Conservation (phyloP, 2,329 filamentous ascomycete species). For the Pseudogymnoascus sp. region DNA sequence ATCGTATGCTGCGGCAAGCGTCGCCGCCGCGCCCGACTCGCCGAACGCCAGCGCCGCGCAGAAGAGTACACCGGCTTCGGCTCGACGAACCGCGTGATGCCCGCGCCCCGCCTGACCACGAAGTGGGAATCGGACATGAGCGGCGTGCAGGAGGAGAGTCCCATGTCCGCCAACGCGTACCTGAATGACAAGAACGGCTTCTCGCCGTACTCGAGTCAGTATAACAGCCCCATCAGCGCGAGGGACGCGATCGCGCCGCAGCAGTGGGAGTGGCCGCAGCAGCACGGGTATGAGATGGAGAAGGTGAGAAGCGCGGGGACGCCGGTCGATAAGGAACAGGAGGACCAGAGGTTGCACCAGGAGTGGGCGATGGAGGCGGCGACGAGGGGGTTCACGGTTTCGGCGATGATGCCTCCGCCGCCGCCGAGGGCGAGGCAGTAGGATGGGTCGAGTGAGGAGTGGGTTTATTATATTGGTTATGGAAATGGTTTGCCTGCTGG, state of each 20-base stretch:
- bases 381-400: conserved; percentile 7
- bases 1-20: conserved; percentile 51
- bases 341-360: background rate
- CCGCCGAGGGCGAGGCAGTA: background rate
- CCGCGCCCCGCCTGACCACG: conserved; percentile 15
- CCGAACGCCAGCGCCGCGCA: conserved; percentile 24
- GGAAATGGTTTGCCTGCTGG: background rate
- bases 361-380: conserved; percentile 9
- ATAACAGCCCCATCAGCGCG: conserved; percentile 43
- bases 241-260: conserved; percentile 13
- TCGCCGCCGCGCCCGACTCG: conserved; percentile 43
- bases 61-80: conserved; percentile 1
- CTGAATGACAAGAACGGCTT: conserved; percentile 37
- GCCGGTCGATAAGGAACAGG: conserved; percentile 1
- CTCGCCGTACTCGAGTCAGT: conserved; percentile 52
- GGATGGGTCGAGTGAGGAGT: background rate
- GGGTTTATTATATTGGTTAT: background rate
- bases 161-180: conserved; percentile 30
- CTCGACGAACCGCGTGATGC: conserved; percentile 31
- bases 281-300: conserved; percentile 9
- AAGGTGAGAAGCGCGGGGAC: background rate
- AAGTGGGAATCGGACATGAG: conserved; percentile 1
- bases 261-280: conserved; percentile 15
- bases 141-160: conserved; percentile 17
- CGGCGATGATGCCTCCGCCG: conserved; percentile 7